Evolutionary conservation across 1,284 basidiomycete genomes (phyloP).

Genomic region (Austropuccinia psidii): DNA sequence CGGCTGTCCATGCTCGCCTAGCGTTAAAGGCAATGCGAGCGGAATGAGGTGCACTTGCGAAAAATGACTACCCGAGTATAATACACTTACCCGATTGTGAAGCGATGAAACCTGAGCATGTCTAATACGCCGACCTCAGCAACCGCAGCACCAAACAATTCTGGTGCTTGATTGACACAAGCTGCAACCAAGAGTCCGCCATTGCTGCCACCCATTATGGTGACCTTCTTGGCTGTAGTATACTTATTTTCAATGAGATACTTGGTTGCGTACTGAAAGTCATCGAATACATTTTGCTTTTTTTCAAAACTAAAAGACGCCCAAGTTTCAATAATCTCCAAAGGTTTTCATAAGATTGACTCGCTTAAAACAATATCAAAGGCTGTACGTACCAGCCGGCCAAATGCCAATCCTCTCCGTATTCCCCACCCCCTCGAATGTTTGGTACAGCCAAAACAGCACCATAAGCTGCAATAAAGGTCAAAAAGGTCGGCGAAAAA

Average conservation of each 20-base stretch:
- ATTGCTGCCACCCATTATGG: constrained; percentile 67
- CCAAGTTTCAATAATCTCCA: not conserved
- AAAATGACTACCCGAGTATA: not conserved
- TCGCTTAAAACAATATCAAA: constrained; percentile 25
- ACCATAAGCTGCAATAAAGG: constrained; percentile 66
- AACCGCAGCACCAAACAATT: constrained; percentile 69
- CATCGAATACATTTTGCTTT: constrained; percentile 63
- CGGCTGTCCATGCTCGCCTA: constrained; percentile 68
- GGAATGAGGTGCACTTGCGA: not conserved
- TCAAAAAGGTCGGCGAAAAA: constrained; percentile 66
- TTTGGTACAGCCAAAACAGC: constrained; percentile 63
- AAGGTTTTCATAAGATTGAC: not conserved
- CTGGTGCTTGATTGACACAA: constrained; percentile 67
- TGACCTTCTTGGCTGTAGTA: constrained; percentile 63
- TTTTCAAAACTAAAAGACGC: constrained; percentile 23
- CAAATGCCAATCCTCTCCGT: constrained; percentile 59
- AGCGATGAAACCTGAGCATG: constrained; percentile 67
- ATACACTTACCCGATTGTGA: constrained; percentile 57
- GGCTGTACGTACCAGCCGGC: constrained; percentile 38
- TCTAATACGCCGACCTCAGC: constrained; percentile 75
- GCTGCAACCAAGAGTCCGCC: constrained; percentile 72
- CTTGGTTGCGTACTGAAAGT: constrained; percentile 64
- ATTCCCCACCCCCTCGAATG: constrained; percentile 68
- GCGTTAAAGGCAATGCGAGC: not conserved
- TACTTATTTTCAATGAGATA: constrained; percentile 65